Evolutionary conservation across 345 rosid genomes (phyloP), one percentile per base, ranked within the genome.

Genomic region (Microthlaspi erraticum): DNA sequence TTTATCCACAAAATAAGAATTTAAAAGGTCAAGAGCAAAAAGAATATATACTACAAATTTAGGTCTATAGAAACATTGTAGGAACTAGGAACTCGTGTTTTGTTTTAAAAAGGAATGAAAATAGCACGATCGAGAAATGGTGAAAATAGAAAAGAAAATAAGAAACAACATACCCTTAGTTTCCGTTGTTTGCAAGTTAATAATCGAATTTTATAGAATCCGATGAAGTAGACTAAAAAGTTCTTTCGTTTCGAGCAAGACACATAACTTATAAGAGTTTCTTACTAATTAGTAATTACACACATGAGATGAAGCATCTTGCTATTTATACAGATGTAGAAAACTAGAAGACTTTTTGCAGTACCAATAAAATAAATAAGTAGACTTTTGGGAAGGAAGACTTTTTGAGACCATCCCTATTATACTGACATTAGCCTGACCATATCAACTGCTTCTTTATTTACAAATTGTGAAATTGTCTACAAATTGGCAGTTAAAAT

Each of bases 351-450:
- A 44, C 66, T 44, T 61, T 23, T 41, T 20, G 13, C 7, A 2
- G 10, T 9, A 9, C 4, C 13, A 9, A 38, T n/a, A n/a, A 38
- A 38, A 38, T 1, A 8, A 38, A 2, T n/a, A 10, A 10, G 11
- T 31, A 10, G n/a, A 38, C 42, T 41, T 39, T 42, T 17, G 29
- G 14, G 26, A 38, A 2, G 3, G 26, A 23, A 23, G 26, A 23
- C 26, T 41, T n/a, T n/a, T n/a, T n/a, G n/a, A n/a, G n/a, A n/a
- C n/a, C n/a, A n/a, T n/a, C n/a, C n/a, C n/a, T n/a, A n/a, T n/a
- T 12, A 18, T 46, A 58, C 63, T 58, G 60, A 57, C 45, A 57
- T 29, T 11, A 58, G 46, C 63, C 32, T 32, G 63, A 38, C 10
- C 42, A 26, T 58, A 6, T 60, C 20, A 60, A 42, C n/a, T 9